Base-by-base conservation (phyloP, 495 filamentous ascomycete species). In the Sphaerosporella brunnea region DNA sequence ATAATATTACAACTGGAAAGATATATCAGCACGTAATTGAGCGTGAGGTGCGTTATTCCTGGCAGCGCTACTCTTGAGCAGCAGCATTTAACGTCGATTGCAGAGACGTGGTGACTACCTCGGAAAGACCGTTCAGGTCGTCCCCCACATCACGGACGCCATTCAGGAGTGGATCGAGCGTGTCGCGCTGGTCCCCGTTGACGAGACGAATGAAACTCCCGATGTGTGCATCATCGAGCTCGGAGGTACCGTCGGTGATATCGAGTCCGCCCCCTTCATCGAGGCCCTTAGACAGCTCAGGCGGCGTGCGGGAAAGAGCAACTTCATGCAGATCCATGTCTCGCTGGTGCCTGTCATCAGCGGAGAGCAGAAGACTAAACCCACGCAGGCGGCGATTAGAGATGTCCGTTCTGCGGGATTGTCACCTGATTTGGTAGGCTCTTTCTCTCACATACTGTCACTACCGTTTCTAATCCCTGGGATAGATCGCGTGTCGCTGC, bases 321-420 rank as follows among this genome's bases (percentile, higher is more conserved):
- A 93, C 64, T 93, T 95, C 63, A 57, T 84, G 52, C 77, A 82
- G 62, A 93, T 90, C 50, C 77, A 84, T 59, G 87, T 93, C 36
- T 84, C 74, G 7, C 76, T 80, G 38, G 73, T 93, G 16, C 86
- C 85, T 0, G 65, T 87, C 2, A 64, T 78, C 30, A 61, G 73
- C 40, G 74, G 79, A n/a, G 90, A 96, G 67, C 75, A 90, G 65
- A 97, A 96, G 76, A 95, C 85, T 11, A 97, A 97, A 64, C 90
- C 90, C 0, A 96, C 90, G 0, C 90, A 96, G 62, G 72, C 80
- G 51, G 84, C 90, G 28, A 85, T 94, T 62, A 78, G 77, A 53
- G 74, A 82, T 51, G 78, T 81, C 32, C 73, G 87, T 38, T 62
- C 60, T 51, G 77, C 79, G 52, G 88, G 90, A 55, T 62, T 97